Percentiles rank a stretch among this genome's conserved stretches.
phyloP scores from a whole-genome alignment of 2,329 filamentous ascomycete species.

The Ceratocystis smalleyi region DNA sequence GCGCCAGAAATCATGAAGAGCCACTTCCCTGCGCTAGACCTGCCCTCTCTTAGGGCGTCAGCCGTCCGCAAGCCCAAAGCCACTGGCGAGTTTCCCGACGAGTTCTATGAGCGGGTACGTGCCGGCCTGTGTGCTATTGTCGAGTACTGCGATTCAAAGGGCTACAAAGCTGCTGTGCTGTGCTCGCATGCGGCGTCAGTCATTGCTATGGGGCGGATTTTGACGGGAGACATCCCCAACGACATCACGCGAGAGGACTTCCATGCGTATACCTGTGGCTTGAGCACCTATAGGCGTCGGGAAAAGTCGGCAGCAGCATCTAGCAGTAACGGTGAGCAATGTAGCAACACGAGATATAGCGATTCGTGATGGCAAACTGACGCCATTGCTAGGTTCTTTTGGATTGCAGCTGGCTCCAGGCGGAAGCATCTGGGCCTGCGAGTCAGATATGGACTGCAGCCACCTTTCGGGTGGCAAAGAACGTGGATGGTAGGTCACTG shows the following conservation, averaged over 20 bases:
- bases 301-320: too few species aligned
- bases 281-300: constrained; percentile 44
- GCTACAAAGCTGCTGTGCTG: constrained; percentile 56
- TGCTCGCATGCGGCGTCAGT: constrained; percentile 83
- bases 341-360: neutral
- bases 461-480: constrained; percentile 70
- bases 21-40: constrained; percentile 51
- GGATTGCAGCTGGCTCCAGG: constrained; percentile 9
- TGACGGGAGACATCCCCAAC: constrained; percentile 65
- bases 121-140: constrained; percentile 56
- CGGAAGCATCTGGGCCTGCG: constrained; percentile 65
- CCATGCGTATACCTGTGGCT: constrained; percentile 63
- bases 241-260: constrained; percentile 65
- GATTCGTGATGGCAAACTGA: too few species aligned
- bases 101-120: constrained; percentile 68
- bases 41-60: constrained; percentile 45
- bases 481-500: constrained; percentile 59
- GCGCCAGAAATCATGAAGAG: constrained; percentile 42
- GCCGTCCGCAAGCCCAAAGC: constrained; percentile 36
- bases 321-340: neutral
- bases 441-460: constrained; percentile 67
- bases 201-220: constrained; percentile 66
- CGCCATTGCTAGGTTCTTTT: neutral
- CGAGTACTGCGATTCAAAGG: constrained; percentile 52
- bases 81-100: constrained; percentile 62